These are phyloP conservation scores for Aureobasidium sp. DNA, from an alignment of 2,329 filamentous ascomycete species.

Conservation along the genomic window DNA sequence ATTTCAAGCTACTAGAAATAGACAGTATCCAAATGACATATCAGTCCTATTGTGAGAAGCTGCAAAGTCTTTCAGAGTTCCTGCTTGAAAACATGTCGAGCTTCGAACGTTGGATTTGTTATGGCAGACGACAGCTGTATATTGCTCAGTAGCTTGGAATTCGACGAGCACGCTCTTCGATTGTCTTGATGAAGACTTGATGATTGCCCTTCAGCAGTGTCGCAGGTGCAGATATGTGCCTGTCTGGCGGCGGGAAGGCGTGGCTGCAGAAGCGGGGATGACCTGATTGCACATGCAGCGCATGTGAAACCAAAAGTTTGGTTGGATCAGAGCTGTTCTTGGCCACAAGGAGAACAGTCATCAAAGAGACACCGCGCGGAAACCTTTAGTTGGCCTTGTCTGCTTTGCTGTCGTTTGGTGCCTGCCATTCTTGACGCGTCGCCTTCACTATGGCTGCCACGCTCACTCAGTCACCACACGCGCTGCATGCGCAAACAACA, in stretches of 20 bases:
- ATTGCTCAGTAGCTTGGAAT: background rate
- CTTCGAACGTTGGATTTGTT: background rate
- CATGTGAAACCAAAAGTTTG: slow-evolving; percentile 3
- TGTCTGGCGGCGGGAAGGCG: background rate
- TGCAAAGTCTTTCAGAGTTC: background rate
- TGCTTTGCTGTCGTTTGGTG: background rate
- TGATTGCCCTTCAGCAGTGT: background rate
- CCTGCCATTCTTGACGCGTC: background rate
- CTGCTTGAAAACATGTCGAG: background rate
- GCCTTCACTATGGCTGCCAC: background rate
- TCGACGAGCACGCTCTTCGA: background rate
- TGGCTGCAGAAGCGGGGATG: slow-evolving; percentile 12
- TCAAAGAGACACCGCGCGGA: background rate
- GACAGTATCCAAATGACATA: background rate
- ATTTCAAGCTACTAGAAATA: background rate
- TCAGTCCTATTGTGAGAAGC: background rate
- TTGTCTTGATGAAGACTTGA: background rate
- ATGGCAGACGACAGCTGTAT: background rate
- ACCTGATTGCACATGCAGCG: slow-evolving; percentile 10
- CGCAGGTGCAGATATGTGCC: background rate
- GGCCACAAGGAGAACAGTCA: background rate
- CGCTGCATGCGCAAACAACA: slow-evolving; percentile 1
- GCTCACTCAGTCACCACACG: background rate
- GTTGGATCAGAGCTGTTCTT: background rate
- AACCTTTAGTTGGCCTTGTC: background rate